Base-by-base conservation (phyloP, 306 rosid genomes). In the Vicia sativa region DNA sequence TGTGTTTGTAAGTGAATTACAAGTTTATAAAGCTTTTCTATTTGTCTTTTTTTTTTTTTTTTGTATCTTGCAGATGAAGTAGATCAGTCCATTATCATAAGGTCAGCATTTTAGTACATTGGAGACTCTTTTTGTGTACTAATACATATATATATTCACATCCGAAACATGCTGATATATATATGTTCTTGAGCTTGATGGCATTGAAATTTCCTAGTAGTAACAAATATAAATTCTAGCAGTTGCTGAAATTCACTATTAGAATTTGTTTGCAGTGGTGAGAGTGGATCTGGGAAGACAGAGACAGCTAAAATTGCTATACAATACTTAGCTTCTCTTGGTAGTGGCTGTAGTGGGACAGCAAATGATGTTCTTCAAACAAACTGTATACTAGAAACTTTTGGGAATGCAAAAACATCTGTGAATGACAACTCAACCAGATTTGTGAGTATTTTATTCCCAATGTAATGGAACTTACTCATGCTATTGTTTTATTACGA, bases 251-350 rank as follows among this genome's bases (percentile, higher is more conserved):
- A 37, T 39, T 68, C 52, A 5, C 48, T 10, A 39, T 62, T 46
- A 3, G 46, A 43, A 71, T 68, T 79, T 74, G 69, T 67, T 78
- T 82, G 38, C 84, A 90, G 97, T 77, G 97, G 97, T 45, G 97
- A 90, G 82, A 90, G 95, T 74, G 99, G 99, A 79, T 85, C 97
- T 35, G 99, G 97, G 74, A 93, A 93, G 81, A 93, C 97, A 23
- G 90, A 86, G 85, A 90, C 96, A 25, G 87, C 92, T 44, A 93
- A 90, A 88, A 57, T 79, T 81, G 90, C 89, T 29, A 74, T 88
- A 82, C 87, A 87, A 67, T 88, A 82, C 86, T 80, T 93, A 76
- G 82, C 82, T 74, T 68, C 90, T 67, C 76, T 87, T 74, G 86
- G 95, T 43, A 82, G 87, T 53, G 80, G 80, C 37, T 74, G 79